Evolutionary conservation across 495 filamentous ascomycete species (phyloP), one percentile per base, ranked within the genome.

Genomic region (Neurospora sp.): DNA sequence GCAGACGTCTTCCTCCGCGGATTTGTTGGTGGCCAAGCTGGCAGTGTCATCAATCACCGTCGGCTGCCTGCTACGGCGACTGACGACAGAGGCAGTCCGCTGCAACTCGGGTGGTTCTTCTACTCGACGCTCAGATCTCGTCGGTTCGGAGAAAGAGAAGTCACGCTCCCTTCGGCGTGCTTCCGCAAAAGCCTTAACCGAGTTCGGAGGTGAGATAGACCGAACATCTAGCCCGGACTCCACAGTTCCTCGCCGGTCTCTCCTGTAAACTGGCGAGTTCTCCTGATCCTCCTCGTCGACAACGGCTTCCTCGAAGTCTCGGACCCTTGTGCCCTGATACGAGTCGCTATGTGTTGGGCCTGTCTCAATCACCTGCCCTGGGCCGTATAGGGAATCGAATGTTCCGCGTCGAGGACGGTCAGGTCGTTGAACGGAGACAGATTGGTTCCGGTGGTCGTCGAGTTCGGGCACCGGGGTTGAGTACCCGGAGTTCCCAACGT

Each of bases 151-250:
- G 71, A 84, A 77, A 18, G 89, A 90, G 12, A 88, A 77, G n/a
- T 85, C 86, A 20, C 85, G 83, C 73, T 89, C 87, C 14, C 88
- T 85, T 27, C 87, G 87, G 41, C 89, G 85, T 46, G 89, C 88
- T 75, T 96, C 93, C 4, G 95, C 96, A 81, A 99, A 99, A 18
- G 96, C 96, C 81, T 98, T 95, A 35, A 99, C 96, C 4, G 96
- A 99, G 80, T 98, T 98, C 3, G 96, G 94, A 12, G 94, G 94
- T 20, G 96, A 99, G 0, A 88, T 85, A 3, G 92, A 93, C 37
- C 92, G 87, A 8, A 88, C 79, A 69, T 84, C 83, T 11, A 79
- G 82, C 1, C 78, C 79, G 1, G 83, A 82, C 44, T 80, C 81
- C 35, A 85, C 82, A 38, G 84, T 89, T 37, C 82, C 86, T 54